A percentile compares a stretch with the other conserved stretches of the same genome.
phyloP scores from a whole-genome alignment of 176 grass and related monocot species.

The Triticum turgidum region DNA sequence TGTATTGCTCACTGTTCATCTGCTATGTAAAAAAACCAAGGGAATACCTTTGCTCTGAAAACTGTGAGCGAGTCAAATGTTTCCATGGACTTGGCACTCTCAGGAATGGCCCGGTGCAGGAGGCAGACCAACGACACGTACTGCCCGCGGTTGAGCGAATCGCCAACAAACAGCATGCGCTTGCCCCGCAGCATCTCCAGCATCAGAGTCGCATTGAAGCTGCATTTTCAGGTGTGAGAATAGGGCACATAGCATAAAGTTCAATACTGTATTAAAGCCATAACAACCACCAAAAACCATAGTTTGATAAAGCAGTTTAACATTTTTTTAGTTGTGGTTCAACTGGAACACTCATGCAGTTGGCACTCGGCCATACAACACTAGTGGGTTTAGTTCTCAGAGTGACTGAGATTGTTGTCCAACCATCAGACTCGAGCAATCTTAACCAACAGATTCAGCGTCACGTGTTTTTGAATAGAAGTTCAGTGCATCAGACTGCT shows the following conservation, averaged over 20 bases:
- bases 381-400: neutral
- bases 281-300: neutral
- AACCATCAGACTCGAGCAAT: no score
- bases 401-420: neutral
- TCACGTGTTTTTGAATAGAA: neutral
- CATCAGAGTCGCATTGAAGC: slow-evolving; percentile 86
- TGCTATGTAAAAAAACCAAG: neutral
- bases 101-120: slow-evolving; percentile 65
- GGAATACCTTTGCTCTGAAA: slow-evolving; percentile 83
- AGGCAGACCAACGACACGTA: slow-evolving; percentile 88
- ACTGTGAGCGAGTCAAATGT: slow-evolving; percentile 70
- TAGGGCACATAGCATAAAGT: neutral
- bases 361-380: neutral
- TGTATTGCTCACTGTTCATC: neutral
- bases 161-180: slow-evolving; percentile 86
- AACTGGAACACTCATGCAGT: no score
- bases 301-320: neutral
- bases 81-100: slow-evolving; percentile 73
- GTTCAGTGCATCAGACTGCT: neutral
- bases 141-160: slow-evolving; percentile 83
- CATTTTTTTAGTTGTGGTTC: neutral
- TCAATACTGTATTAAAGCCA: neutral
- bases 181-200: slow-evolving; percentile 84
- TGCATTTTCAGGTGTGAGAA: slow-evolving; percentile 22
- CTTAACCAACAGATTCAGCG: neutral